These are phyloP conservation scores for Fusarium albidum DNA, from an alignment of 2,329 filamentous ascomycete species.

Conservation along the genomic window DNA sequence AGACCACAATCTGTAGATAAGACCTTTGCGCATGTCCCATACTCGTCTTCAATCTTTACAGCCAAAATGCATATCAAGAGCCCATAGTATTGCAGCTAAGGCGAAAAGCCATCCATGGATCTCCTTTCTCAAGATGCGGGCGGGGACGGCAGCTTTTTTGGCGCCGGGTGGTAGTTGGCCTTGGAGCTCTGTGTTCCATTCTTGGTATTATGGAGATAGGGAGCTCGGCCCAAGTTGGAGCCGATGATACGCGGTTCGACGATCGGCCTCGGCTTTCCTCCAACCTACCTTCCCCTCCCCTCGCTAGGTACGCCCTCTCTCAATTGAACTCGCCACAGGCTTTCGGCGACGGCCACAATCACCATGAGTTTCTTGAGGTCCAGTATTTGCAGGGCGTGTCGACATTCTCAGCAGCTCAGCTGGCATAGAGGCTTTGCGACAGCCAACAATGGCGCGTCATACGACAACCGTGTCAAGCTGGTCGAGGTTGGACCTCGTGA, in stretches of 20 bases:
- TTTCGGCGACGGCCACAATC: neutral
- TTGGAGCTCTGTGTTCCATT: constrained; percentile 2
- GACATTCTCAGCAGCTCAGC: constrained; percentile 43
- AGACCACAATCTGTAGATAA: constrained; percentile 45
- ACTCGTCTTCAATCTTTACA: constrained; percentile 23
- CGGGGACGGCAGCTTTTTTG: too few species aligned
- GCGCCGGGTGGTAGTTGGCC: constrained; percentile 5
- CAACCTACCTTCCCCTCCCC: constrained; percentile 17
- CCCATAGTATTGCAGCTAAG: constrained; percentile 23
- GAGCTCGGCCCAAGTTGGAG: constrained; percentile 38
- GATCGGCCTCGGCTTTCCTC: constrained; percentile 11
- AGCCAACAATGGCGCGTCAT: constrained; percentile 43
- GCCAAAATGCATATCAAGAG: constrained; percentile 22
- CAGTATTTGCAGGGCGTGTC: constrained; percentile 50
- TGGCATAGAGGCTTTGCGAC: constrained; percentile 51
- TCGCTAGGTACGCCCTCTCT: constrained; percentile 4
- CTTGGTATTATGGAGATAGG: too few species aligned
- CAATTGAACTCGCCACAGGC: constrained; percentile 10
- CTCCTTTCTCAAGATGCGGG: too few species aligned
- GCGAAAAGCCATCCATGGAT: neutral
- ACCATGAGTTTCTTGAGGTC: constrained; percentile 49
- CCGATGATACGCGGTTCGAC: constrained; percentile 44
- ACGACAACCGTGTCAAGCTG: constrained; percentile 64
- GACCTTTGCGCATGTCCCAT: constrained; percentile 15
- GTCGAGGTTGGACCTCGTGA: constrained; percentile 87